Evolutionary conservation across 2,329 filamentous ascomycete genomes (phyloP), one percentile per base, ranked within the genome.

Genomic region (Pseudogymnoascus sp.): DNA sequence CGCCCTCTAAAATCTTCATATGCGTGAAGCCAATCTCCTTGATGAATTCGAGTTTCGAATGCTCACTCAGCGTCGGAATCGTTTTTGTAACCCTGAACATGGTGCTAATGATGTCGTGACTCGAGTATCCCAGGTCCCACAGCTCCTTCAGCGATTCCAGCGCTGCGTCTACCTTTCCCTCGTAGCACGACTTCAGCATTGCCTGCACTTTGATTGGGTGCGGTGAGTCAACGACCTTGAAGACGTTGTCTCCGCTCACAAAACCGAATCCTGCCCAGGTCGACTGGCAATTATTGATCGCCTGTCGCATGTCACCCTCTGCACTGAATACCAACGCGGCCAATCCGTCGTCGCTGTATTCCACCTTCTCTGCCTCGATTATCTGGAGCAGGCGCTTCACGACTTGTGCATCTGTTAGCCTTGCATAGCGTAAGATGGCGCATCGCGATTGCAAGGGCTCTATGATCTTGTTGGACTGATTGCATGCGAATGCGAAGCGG

Each of bases 71-170:
- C 1, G 88, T 90, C 1, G 90, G 89, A 62, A 97, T 91, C 1
- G 91, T 95, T 78, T 97, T 99, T 48, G 94, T 97, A 62, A 99
- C 94, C 70, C 88, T 86, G 79, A 99, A 97, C 94, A 99, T 99
- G 63, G 92, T 99, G 75, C 89, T 95, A 73, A 99, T 95, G 67
- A 99, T 96, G 73, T 99, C 94, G 76, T 99, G 92, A 67, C 90
- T 95, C n/a, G 90, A 96, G 76, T 99, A 99, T 12, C 94, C 94
- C 62, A 97, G 77, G 62, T 88, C 84, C 92, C 94, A 99, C 39
- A 99, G 79, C 76, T 97, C 94, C 66, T 90, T 89, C 65, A 99
- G 75, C 3, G 82, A 84, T 66, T 95, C 90, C 61, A 99, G 77
- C 1, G 94, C 94, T 61, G 85, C 84, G 72, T 96, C 92, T 19